Conservation (phyloP, 176 grass and related monocot genomes). For the Chrysopogon serrulatus region DNA sequence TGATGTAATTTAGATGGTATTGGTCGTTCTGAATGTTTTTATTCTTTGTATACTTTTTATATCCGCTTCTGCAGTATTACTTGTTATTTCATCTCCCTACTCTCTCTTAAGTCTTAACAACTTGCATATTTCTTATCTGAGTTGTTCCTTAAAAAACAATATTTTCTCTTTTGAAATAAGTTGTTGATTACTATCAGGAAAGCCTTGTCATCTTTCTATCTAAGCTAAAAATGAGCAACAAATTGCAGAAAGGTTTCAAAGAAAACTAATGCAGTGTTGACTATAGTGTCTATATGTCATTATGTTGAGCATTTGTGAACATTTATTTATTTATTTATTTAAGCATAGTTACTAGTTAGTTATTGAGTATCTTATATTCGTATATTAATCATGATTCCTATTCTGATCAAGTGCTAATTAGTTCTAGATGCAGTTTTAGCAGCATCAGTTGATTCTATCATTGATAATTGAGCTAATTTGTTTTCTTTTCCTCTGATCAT, state of each 20-base stretch:
- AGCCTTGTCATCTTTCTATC: not conserved
- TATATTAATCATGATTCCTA: conserved; percentile 9
- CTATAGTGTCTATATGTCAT: not conserved
- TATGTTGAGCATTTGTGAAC: not conserved
- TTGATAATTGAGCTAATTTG: not conserved
- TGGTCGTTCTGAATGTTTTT: not conserved
- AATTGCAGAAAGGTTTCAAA: not conserved
- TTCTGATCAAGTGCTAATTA: not conserved
- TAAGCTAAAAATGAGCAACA: not conserved
- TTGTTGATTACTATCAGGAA: not conserved
- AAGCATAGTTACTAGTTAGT: not conserved
- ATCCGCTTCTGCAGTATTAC: not conserved
- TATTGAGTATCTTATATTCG: not conserved
- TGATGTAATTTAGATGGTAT: not conserved
- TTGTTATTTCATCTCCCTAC: not conserved
- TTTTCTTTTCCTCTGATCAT: not conserved
- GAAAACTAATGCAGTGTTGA: not conserved
- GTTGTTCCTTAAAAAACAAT: conserved; percentile 16
- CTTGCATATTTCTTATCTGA: not conserved
- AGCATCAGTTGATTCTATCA: conserved; percentile 15
- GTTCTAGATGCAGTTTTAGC: conserved; percentile 1
- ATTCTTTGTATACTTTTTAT: not conserved
- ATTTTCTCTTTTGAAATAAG: conserved; percentile 16
- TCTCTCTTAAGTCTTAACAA: not conserved
- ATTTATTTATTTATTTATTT: too few relatives aligned